Evolutionary conservation across 2,329 filamentous ascomycete species (phyloP).

Genomic region (Microcyclospora pomicola): DNA sequence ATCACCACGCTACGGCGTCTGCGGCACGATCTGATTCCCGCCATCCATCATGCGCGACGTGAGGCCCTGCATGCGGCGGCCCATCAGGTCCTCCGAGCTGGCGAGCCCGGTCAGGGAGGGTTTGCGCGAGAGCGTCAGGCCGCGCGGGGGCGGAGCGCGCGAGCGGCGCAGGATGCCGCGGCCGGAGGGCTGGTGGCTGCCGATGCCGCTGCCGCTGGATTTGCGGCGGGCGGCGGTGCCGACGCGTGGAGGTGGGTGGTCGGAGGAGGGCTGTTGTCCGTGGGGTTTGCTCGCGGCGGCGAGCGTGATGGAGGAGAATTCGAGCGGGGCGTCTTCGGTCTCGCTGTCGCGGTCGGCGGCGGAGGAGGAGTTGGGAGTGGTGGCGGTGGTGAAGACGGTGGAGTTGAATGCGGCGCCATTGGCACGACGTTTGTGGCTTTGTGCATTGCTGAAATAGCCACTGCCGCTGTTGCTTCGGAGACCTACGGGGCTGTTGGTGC

Average conservation of each 20-base stretch:
- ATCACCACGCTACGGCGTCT: constrained; percentile 2
- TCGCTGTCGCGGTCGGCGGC: constrained; percentile 45
- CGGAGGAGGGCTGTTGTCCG: neutral
- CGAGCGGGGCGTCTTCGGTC: constrained; percentile 68
- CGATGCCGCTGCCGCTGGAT: neutral
- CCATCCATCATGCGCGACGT: constrained; percentile 17
- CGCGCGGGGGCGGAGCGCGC: constrained; percentile 8
- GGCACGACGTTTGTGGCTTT: constrained; percentile 1
- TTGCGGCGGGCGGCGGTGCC: neutral
- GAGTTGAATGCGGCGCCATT: constrained; percentile 3
- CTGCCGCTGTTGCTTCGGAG: constrained; percentile 1
- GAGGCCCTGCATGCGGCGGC: constrained; percentile 34
- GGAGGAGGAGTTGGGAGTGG: too few species aligned
- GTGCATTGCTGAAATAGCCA: constrained; percentile 13
- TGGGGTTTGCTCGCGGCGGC: constrained; percentile 10
- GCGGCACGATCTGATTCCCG: constrained; percentile 1
- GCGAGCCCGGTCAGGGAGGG: constrained; percentile 33
- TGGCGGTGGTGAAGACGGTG: too few species aligned
- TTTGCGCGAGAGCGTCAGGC: constrained; percentile 17
- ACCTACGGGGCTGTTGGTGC: constrained; percentile 5
- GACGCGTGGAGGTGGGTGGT: constrained; percentile 1
- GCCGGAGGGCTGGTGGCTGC: constrained; percentile 2
- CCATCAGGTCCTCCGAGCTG: constrained; percentile 35
- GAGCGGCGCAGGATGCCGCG: constrained; percentile 1
- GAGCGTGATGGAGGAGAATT: constrained; percentile 46